Percentiles rank a stretch among this genome's conserved stretches.
Evolutionary conservation across 1,284 basidiomycete species (phyloP).

Genomic region (Apiotrichum gamsii): DNA sequence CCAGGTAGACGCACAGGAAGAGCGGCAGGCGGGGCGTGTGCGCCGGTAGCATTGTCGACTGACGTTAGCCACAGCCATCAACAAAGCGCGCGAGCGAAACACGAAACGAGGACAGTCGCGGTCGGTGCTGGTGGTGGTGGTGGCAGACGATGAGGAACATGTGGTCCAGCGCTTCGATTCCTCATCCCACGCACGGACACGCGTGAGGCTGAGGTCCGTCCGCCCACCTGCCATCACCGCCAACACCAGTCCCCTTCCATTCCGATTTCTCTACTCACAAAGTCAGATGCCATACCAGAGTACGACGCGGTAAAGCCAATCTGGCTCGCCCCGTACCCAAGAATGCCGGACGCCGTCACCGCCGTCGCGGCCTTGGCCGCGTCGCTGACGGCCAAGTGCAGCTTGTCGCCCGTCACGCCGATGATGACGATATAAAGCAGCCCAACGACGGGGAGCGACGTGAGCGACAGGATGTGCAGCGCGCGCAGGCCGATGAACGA

Average conservation of each 20-base stretch:
- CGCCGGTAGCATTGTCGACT: conserved; percentile 46
- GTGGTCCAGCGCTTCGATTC: background rate
- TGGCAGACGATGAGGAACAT: background rate
- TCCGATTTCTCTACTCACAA: conserved; percentile 22
- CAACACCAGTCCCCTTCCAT: background rate
- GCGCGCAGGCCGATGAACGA: conserved; percentile 52
- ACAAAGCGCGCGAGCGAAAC: too few species aligned
- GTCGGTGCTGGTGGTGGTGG: background rate
- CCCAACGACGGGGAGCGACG: conserved; percentile 51
- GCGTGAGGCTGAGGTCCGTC: too few species aligned
- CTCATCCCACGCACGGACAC: too few species aligned
- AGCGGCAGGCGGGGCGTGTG: conserved; percentile 45
- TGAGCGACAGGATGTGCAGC: conserved; percentile 43
- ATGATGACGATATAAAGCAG: conserved; percentile 68
- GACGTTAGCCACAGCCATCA: conserved; percentile 52
- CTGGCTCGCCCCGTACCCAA: conserved; percentile 39
- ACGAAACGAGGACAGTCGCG: too few species aligned
- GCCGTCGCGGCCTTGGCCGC: conserved; percentile 26
- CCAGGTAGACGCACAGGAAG: conserved; percentile 67
- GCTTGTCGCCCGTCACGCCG: conserved; percentile 61
- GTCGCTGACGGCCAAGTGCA: conserved; percentile 28
- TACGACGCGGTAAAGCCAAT: conserved; percentile 44
- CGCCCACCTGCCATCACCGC: background rate
- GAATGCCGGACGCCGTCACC: conserved; percentile 33
- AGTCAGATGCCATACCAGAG: conserved; percentile 39